Base-by-base conservation (phyloP, 2,329 filamentous ascomycete genomes). In the Hirsutella thompsonii region DNA sequence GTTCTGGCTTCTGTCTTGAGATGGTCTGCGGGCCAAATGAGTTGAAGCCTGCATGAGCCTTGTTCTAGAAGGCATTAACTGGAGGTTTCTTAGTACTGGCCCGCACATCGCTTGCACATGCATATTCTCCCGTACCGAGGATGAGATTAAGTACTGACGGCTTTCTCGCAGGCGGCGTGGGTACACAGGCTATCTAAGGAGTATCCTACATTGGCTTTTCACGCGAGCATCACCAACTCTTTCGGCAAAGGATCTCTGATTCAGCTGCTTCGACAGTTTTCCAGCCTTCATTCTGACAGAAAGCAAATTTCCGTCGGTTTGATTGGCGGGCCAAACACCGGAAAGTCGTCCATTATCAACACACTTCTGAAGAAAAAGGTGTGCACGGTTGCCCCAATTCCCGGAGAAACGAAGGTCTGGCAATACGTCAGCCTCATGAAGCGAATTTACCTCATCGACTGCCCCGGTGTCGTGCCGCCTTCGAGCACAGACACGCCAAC, bases 21-120 rank as follows among this genome's bases (percentile, higher is more conserved):
- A 74, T 67, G 66, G 73, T 72, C 74, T 66, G 72, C 92, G 86
- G 81, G 82, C 83, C 81, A 80, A 86, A 74, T 83, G 90, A 96
- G 92, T 96, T 95, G 92, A 96, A 83, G 70, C 70, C 77, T 79
- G 76, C 75, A 77, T 76, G 76, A 72, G 66, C 74, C 69, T 44
- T 42, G n/a, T 47, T 33, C 42, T 4, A 19, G 28, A 10, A 42
- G 61, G 52, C 65, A 72, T 72, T 67, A 66, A 67, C 89, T 79
- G 83, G 77, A 76, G 75, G 75, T 72, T 84, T 96, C 92, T 94
- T 98, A 98, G 92, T 96, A 83, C 86, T 83, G 85, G 84, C 82
- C 83, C 89, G 90, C 76, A 98, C 68, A 72, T 65, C 53, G 55
- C n/a, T 34, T 34, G 13, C 14, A 34, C n/a, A 16, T 9, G 32